Conservation (phyloP, 2,329 filamentous ascomycete genomes). For the Alternaria tenuissima region DNA sequence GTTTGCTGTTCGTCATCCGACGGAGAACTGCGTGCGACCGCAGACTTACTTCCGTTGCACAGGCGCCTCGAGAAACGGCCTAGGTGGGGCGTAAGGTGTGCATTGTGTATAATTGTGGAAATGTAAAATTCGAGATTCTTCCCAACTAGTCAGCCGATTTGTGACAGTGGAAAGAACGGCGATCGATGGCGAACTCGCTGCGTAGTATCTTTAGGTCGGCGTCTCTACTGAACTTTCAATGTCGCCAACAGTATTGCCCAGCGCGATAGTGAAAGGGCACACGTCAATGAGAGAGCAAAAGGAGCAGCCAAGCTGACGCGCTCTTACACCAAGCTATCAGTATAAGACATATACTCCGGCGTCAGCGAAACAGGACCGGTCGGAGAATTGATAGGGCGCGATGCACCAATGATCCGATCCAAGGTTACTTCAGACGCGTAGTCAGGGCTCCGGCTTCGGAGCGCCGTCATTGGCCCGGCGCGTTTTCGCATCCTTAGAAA, state of each 20-base stretch:
- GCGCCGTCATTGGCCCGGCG: conserved; percentile 30
- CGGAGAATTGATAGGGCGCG: conserved; percentile 27
- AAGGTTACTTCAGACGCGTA: conserved; percentile 33
- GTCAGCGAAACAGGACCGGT: conserved; percentile 4
- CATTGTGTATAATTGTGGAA: not conserved
- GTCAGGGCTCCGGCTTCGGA: conserved; percentile 43
- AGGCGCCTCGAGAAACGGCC: not conserved
- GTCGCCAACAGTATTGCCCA: conserved; percentile 15
- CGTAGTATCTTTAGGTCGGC: not conserved
- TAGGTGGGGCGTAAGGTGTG: not conserved
- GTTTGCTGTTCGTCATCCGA: not conserved
- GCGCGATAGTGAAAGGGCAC: conserved; percentile 1
- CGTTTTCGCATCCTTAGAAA: conserved; percentile 20
- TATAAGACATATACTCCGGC: conserved; percentile 1
- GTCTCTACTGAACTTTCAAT: not conserved
- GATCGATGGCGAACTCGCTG: not conserved
- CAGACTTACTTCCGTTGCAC: not conserved
- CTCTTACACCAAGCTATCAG: conserved; percentile 4
- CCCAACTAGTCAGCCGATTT: not conserved
- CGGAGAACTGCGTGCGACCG: not conserved
- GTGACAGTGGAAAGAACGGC: not conserved
- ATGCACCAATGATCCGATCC: conserved; percentile 18
- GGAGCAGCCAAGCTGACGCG: conserved; percentile 8
- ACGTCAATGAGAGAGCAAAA: conserved; percentile 9
- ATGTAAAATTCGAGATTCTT: not conserved